Evolutionary conservation across 1,139 yeast species (phyloP).

Genomic region (Pichia cactophila): DNA sequence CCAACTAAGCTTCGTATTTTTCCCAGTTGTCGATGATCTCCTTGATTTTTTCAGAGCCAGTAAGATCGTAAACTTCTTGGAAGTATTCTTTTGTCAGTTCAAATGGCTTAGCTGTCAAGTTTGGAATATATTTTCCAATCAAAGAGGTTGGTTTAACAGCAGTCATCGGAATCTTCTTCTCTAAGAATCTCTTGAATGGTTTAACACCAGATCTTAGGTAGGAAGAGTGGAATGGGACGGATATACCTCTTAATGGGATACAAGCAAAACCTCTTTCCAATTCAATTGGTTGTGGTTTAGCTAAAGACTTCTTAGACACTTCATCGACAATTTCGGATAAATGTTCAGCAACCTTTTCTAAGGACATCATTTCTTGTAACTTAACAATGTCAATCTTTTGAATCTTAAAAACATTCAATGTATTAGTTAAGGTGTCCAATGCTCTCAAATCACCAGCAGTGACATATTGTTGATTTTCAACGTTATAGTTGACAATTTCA

Average conservation of each 20-base stretch:
- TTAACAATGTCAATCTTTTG: slow-evolving; percentile 92
- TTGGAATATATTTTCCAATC: slow-evolving; percentile 94
- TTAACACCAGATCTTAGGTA: slow-evolving; percentile 97
- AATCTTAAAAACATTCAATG: slow-evolving; percentile 81
- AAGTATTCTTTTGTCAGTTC: slow-evolving; percentile 93
- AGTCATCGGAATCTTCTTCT: slow-evolving; percentile 90
- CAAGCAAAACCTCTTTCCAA: slow-evolving; percentile 97
- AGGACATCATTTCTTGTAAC: slow-evolving; percentile 69
- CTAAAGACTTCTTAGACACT: slow-evolving; percentile 69
- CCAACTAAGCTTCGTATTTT: slow-evolving; percentile 43
- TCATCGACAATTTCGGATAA: slow-evolving; percentile 81
- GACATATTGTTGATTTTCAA: slow-evolving; percentile 96
- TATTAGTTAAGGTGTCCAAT: slow-evolving; percentile 87
- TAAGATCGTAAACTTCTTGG: slow-evolving; percentile 87
- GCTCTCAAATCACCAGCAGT: slow-evolving; percentile 98
- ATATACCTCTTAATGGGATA: slow-evolving; percentile 95
- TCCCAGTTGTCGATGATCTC: slow-evolving; percentile 93
- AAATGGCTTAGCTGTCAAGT: slow-evolving; percentile 96
- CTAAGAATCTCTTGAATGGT: slow-evolving; percentile 96
- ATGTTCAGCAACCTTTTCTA: slow-evolving; percentile 85
- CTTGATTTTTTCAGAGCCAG: slow-evolving; percentile 88
- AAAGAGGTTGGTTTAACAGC: slow-evolving; percentile 92
- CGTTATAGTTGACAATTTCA: slow-evolving; percentile 97
- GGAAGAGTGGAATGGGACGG: slow-evolving; percentile 98
- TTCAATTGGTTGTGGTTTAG: slow-evolving; percentile 94